Evolutionary conservation across 2,329 filamentous ascomycete genomes (phyloP).

Genomic region (Stachybotrys echinatus): DNA sequence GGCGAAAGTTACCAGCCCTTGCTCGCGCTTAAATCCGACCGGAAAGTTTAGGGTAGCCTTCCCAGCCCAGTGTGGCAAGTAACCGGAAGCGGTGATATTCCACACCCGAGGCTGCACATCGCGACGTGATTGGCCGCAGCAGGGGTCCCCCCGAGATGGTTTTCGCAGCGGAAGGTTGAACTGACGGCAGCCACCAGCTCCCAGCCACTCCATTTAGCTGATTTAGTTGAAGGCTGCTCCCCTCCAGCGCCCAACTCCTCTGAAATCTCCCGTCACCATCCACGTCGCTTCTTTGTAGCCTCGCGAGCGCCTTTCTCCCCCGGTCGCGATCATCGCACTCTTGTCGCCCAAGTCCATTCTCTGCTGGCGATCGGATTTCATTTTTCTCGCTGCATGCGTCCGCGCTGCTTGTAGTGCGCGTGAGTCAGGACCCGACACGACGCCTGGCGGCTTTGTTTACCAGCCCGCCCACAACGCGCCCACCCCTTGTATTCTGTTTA

Average conservation of each 20-base stretch:
- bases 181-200: constrained; percentile 9
- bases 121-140: neutral
- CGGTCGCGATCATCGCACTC: neutral
- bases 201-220: constrained; percentile 35
- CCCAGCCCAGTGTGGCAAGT: neutral
- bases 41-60: neutral
- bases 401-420: constrained; percentile 23
- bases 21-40: neutral
- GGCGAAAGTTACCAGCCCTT: no score
- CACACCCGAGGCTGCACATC: neutral
- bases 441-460: constrained; percentile 24
- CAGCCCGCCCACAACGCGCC: constrained; percentile 21
- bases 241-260: constrained; percentile 17
- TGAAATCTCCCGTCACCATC: constrained; percentile 14
- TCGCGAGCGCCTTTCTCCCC: constrained; percentile 4
- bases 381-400: constrained; percentile 18
- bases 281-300: constrained; percentile 15
- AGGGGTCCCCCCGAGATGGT: neutral
- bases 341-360: constrained; percentile 14
- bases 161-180: neutral
- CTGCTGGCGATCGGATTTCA: constrained; percentile 14
- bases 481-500: constrained; percentile 23
- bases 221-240: constrained; percentile 14
- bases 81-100: neutral
- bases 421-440: constrained; percentile 20